A percentile compares a stretch with the other conserved stretches of the same genome.
These are phyloP conservation scores for Gossypium bickii DNA, from an alignment of 345 rosid genomes.

Conservation along the genomic window DNA sequence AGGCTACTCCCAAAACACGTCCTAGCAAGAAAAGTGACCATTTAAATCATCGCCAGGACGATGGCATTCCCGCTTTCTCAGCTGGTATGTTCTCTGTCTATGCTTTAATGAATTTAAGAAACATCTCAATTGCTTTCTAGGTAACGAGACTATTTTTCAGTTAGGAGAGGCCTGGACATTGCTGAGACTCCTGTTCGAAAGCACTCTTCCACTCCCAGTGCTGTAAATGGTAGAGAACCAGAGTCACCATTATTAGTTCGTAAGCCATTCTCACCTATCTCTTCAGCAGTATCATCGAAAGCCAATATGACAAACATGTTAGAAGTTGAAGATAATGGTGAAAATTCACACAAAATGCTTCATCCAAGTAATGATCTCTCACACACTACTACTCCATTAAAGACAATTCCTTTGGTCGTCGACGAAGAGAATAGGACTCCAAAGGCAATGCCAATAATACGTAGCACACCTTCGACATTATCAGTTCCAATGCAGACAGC, in stretches of 20 bases:
- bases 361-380: slow-evolving; percentile 28
- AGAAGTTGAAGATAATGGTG: slow-evolving; percentile 35
- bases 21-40: slow-evolving; percentile 45
- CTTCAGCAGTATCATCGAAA: slow-evolving; percentile 48
- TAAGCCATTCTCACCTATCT: slow-evolving; percentile 84
- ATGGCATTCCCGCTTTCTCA: slow-evolving; percentile 43
- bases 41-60: slow-evolving; percentile 29
- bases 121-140: neutral
- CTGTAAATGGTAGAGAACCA: slow-evolving; percentile 35
- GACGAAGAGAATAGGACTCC: slow-evolving; percentile 77
- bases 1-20: slow-evolving; percentile 43
- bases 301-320: slow-evolving; percentile 31
- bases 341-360: slow-evolving; percentile 29
- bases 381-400: slow-evolving; percentile 56
- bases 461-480: slow-evolving; percentile 65
- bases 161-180: slow-evolving; percentile 63
- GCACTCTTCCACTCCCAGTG: slow-evolving; percentile 44
- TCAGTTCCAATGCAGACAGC: slow-evolving; percentile 83
- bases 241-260: slow-evolving; percentile 61
- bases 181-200: slow-evolving; percentile 59
- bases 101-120: neutral
- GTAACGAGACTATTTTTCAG: slow-evolving; percentile 25
- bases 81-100: slow-evolving; percentile 40
- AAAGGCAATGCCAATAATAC: slow-evolving; percentile 37
- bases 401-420: slow-evolving; percentile 22